Percentiles rank a stretch among this genome's conserved stretches.
Evolutionary conservation across 805 yeast species (phyloP).

Genomic region (Phaffomyces opuntiae): DNA sequence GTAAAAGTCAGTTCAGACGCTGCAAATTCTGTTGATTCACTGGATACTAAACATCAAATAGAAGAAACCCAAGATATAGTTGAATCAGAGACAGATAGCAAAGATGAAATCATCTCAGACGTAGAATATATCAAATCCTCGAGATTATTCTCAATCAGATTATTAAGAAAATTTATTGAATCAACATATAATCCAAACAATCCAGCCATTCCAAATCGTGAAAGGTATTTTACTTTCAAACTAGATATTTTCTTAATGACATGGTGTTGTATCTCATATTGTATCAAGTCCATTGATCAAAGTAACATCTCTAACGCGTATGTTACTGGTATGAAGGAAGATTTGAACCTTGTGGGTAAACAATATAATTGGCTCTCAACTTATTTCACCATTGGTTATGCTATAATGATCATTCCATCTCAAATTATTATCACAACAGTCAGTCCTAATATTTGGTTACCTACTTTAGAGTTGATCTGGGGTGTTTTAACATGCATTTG

Average conservation of each 20-base stretch:
- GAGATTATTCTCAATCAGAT: not conserved
- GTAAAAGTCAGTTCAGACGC: not conserved
- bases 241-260: conserved; percentile 2
- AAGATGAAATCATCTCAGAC: not conserved
- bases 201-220: not conserved
- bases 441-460: conserved; percentile 43
- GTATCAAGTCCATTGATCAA: conserved; percentile 41
- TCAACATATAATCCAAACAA: conserved; percentile 3
- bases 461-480: conserved; percentile 60
- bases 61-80: too few relatives aligned
- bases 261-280: conserved; percentile 8
- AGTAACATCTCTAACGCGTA: conserved; percentile 50
- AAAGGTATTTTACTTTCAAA: conserved; percentile 5
- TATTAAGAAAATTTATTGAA: conserved; percentile 1
- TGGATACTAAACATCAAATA: not conserved
- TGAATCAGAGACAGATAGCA: too few relatives aligned
- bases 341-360: conserved; percentile 25
- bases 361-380: conserved; percentile 35
- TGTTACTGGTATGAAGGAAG: conserved; percentile 39
- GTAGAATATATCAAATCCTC: conserved; percentile 2
- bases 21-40: not conserved
- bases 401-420: conserved; percentile 60
- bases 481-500: conserved; percentile 54
- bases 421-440: conserved; percentile 49
- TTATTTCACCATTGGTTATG: conserved; percentile 53